Conservation (phyloP, 2,329 filamentous ascomycete genomes). For the Aspergillus quadricinctus region DNA sequence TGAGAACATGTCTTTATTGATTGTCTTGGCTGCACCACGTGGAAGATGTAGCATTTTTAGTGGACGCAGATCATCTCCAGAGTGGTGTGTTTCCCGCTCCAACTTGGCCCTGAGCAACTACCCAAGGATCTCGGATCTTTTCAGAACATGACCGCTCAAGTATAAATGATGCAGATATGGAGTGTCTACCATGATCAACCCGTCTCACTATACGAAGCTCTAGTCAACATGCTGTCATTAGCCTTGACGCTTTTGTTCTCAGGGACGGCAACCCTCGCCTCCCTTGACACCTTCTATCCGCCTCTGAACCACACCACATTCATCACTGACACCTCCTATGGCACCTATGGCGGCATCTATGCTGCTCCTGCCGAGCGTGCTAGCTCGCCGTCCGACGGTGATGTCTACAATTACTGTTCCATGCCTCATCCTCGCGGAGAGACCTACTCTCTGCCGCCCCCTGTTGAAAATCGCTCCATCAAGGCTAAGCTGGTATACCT, state of each 20-base stretch:
- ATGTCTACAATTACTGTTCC: constrained; percentile 37
- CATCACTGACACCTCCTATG: constrained; percentile 32
- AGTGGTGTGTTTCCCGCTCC: not conserved
- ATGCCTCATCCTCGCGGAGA: constrained; percentile 37
- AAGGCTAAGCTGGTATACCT: constrained; percentile 33
- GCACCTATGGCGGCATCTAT: constrained; percentile 37
- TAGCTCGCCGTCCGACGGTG: constrained; percentile 18
- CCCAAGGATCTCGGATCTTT: not conserved
- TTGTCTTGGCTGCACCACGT: not conserved
- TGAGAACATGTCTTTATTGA: not conserved
- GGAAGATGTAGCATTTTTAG: not conserved
- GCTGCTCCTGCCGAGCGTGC: constrained; percentile 20
- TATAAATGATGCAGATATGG: not conserved
- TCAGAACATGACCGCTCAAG: not conserved
- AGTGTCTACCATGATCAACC: not conserved
- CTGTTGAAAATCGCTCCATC: constrained; percentile 23
- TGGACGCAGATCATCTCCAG: not conserved
- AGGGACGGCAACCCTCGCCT: not conserved
- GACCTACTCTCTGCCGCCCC: constrained; percentile 28
- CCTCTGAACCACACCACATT: constrained; percentile 36
- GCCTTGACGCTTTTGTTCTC: not conserved
- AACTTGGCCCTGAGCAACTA: not conserved
- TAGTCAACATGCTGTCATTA: not conserved
- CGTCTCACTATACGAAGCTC: not conserved
- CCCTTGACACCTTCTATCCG: constrained; percentile 29